Evolutionary conservation across 805 yeast genomes (phyloP).

Genomic region (Saccharomyces mikatae): DNA sequence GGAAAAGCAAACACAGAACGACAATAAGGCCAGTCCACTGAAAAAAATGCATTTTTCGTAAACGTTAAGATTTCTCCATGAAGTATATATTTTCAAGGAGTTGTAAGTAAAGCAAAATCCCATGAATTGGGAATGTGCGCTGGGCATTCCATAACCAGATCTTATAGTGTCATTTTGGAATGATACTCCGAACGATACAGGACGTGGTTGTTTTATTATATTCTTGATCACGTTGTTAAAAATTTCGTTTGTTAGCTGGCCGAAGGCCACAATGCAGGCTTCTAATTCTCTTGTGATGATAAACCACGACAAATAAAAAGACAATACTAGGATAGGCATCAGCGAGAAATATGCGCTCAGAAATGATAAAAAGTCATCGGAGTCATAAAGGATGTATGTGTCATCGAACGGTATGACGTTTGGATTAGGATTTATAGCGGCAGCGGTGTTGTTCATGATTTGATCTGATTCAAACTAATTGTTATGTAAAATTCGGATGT

Average conservation of each 20-base stretch:
- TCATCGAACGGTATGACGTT: constrained; percentile 64
- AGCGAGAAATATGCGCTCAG: constrained; percentile 66
- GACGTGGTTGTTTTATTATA: constrained; percentile 64
- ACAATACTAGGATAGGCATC: constrained; percentile 68
- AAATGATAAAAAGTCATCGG: constrained; percentile 51
- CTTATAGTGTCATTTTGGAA: constrained; percentile 35
- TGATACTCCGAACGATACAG: constrained; percentile 35
- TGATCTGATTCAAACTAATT: not conserved
- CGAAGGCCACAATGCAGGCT: constrained; percentile 73
- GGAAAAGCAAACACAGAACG: constrained; percentile 48
- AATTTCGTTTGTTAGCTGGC: constrained; percentile 74
- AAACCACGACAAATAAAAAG: constrained; percentile 79
- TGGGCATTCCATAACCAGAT: constrained; percentile 89
- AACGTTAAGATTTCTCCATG: constrained; percentile 34
- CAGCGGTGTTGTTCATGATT: not conserved
- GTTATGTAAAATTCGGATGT: not conserved
- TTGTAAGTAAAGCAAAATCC: constrained; percentile 66
- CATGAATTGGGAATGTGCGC: constrained; percentile 95
- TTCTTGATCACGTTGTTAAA: constrained; percentile 62
- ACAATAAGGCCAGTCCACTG: constrained; percentile 18
- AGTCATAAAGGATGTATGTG: constrained; percentile 74
- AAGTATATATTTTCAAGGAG: constrained; percentile 34
- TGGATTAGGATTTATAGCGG: constrained; percentile 3
- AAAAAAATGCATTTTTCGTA: constrained; percentile 28
- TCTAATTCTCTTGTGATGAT: constrained; percentile 76